Base-by-base conservation (phyloP, 208 protist species). In the Crithidia acanthocephali region DNA sequence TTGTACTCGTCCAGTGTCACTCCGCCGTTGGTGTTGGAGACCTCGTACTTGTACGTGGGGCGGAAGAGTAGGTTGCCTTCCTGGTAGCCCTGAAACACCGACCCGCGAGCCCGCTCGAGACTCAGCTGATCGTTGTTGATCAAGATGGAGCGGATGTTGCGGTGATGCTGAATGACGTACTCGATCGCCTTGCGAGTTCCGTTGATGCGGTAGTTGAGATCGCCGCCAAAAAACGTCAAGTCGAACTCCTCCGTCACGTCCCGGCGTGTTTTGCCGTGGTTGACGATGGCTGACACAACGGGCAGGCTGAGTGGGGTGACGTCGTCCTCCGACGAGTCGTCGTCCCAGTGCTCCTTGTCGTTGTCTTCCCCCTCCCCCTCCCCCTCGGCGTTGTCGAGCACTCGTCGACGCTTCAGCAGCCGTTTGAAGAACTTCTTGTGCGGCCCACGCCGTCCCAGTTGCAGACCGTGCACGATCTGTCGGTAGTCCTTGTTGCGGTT, bases 171-270 rank as follows among this genome's bases (percentile, higher is more conserved):
- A 27, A 96, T 83, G 42, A 96, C 87, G 37, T 83, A 78, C 68
- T 97, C 89, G 55, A 98, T 87, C 11, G 86, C 88, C 40, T 75
- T 77, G 22, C 83, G 75, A 15, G 85, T 91, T 23, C 94, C 95
- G 72, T 98, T 92, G 58, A 98, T 86, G 50, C 97, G 91, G 79
- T 98, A 99, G 83, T 99, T 99, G 13, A 99, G 85, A 56, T 99
- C 97, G 2, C 97, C 97, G 32, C 95, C 92, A 65, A 97, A 98
- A 52, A 98, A 91, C 13, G 90, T 86, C 44, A 95, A 68, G 73
- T 98, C 93, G 72, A 96, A 98, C 59, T 95, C 88, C 20, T 96
- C 84, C 20, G 89, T 97, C 25, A 92, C 87, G 68, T 97, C 91
- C 11, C 87, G 81, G 27, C 56, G 61, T n/a, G 32, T 11, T 4